A percentile compares a stretch with the other conserved stretches of the same genome.
phyloP scores from a whole-genome alignment of 2,329 filamentous ascomycete genomes.

The Colletotrichum phormii region DNA sequence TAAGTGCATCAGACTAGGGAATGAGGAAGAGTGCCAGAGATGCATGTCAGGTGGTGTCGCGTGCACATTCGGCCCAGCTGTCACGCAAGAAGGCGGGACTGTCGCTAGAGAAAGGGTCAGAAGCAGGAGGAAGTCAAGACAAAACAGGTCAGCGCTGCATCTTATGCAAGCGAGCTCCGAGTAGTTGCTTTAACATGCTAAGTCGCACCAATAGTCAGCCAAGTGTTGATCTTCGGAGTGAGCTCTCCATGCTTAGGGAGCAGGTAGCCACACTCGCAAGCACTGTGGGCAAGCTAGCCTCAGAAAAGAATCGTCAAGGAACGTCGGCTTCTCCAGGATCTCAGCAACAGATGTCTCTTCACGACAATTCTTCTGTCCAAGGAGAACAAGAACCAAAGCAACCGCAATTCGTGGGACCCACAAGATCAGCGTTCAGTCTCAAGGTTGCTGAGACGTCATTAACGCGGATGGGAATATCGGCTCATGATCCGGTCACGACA shows the following conservation, averaged over 20 bases:
- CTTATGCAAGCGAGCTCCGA: neutral
- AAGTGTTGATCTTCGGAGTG: constrained; percentile 41
- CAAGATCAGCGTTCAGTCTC: constrained; percentile 48
- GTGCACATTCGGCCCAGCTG: constrained; percentile 41
- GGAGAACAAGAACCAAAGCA: constrained; percentile 42
- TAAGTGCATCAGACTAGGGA: constrained; percentile 48
- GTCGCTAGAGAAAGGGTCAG: neutral
- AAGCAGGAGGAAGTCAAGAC: neutral
- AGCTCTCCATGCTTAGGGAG: constrained; percentile 44
- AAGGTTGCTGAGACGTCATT: constrained; percentile 49
- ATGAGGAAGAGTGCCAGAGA: constrained; percentile 44
- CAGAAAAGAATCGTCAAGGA: constrained; percentile 30
- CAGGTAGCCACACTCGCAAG: constrained; percentile 45
- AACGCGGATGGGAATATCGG: constrained; percentile 48
- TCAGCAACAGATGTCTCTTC: constrained; percentile 17
- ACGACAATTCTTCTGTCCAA: constrained; percentile 1
- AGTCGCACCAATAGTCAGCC: neutral
- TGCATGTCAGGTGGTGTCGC: constrained; percentile 43
- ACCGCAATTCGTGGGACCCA: constrained; percentile 51
- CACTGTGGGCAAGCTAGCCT: constrained; percentile 43
- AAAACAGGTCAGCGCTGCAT: neutral
- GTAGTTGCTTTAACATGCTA: neutral
- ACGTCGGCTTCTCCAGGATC: constrained; percentile 1
- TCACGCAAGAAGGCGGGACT: constrained; percentile 39
- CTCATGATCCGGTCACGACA: neutral